phyloP scores from a whole-genome alignment of 805 yeast species.

The Lipomyces kockii region DNA sequence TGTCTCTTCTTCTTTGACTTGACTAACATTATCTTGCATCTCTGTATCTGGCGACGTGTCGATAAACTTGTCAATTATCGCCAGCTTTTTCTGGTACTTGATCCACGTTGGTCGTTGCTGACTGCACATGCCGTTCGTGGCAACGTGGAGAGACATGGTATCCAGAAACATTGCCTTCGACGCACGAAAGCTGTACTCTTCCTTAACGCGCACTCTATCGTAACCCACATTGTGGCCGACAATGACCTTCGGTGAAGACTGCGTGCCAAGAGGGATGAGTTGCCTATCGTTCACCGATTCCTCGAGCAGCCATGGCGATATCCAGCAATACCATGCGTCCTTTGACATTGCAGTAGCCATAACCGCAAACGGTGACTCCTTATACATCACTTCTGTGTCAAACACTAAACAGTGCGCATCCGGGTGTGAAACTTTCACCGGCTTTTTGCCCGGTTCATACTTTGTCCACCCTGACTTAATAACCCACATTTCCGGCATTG shows the following conservation, averaged over 20 bases:
- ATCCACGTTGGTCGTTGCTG: slow-evolving; percentile 83
- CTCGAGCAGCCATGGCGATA: slow-evolving; percentile 77
- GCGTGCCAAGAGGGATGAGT: slow-evolving; percentile 73
- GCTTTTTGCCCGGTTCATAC: slow-evolving; percentile 60
- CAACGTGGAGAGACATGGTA: slow-evolving; percentile 91
- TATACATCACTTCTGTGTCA: slow-evolving; percentile 88
- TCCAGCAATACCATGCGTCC: slow-evolving; percentile 93
- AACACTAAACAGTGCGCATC: slow-evolving; percentile 73
- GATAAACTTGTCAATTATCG: slow-evolving; percentile 36
- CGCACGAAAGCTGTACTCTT: slow-evolving; percentile 73
- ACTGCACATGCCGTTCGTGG: slow-evolving; percentile 89
- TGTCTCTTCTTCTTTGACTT: slow-evolving; percentile 32
- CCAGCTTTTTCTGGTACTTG: slow-evolving; percentile 42
- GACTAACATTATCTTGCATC: slow-evolving; percentile 8
- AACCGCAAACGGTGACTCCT: slow-evolving; percentile 71
- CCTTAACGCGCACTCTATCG: slow-evolving; percentile 83
- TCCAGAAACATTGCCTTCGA: slow-evolving; percentile 82
- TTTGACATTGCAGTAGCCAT: slow-evolving; percentile 79
- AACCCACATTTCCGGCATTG: slow-evolving; percentile 56
- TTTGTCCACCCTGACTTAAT: slow-evolving; percentile 79
- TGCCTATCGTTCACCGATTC: slow-evolving; percentile 59
- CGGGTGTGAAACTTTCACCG: slow-evolving; percentile 69
- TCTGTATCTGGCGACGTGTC: slow-evolving; percentile 20
- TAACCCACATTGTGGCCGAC: slow-evolving; percentile 91
- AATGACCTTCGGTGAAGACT: slow-evolving; percentile 57